Evolutionary conservation across 371 early-diverging fungal species (phyloP), one percentile per base, ranked within the genome.

Genomic region (Apophysomyces variabilis): DNA sequence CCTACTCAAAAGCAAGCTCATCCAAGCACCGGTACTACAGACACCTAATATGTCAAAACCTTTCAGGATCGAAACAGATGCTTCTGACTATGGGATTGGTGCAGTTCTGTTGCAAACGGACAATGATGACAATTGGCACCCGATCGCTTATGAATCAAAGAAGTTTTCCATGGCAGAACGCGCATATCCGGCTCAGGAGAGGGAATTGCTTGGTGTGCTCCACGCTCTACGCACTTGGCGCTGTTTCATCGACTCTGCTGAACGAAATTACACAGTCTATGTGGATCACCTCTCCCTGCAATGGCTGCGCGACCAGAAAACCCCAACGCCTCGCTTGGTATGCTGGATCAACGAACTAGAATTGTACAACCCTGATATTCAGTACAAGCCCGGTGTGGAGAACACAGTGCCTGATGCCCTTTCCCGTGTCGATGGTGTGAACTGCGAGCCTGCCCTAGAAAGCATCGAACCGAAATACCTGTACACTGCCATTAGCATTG

Each of bases 241-340:
- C 5, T 62, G 50, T 16, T 50, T 39, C 8, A 26, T 45, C 0
- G 39, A 54, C 36, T 18, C 37, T 0, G 21, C 62, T 1, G 45
- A 67, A 12, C 45, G 61, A 11, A 73, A 66, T 21, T 69, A 75
- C 0, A 13, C 67, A 3, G 62, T 82, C 0, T 85, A 82, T 62
- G 61, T 83, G 9, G 85, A 84, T 61, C 82, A 86, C 67, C 76
- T 84, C 11, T 58, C 80, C 2, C 16, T 60, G 5, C 35, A 60
- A 39, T 9, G 66, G 81, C 36, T 82, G 60, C 61, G 68, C 67
- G 4, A 13, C 26, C 60, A 58, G 21, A 45, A 44, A 7, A 66
- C 60, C 18, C 61, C 61, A 0, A 66, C 67, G 1, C 41, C 61
- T n/a, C 4, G 67, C 6, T 45, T 66, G 3, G 46, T 63, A 1